These are phyloP conservation scores for Pholiota conissans DNA, from an alignment of 768 basidiomycete genomes.

Conservation along the genomic window DNA sequence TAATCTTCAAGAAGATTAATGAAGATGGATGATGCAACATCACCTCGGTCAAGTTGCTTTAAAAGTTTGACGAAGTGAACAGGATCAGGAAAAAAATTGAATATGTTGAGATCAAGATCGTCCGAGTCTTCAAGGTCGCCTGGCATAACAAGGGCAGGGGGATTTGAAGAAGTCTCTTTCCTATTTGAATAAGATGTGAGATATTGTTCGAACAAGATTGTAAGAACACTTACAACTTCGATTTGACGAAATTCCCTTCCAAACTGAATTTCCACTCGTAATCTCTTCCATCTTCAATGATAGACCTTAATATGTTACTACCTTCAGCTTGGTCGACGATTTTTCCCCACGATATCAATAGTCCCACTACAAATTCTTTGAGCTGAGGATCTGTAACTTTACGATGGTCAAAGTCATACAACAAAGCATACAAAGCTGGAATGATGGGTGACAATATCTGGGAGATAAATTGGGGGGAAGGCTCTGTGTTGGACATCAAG, in stretches of 20 bases:
- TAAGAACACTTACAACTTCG: conserved; percentile 29
- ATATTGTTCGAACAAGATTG: neutral
- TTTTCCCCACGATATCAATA: conserved; percentile 77
- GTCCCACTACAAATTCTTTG: conserved; percentile 55
- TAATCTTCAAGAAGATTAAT: conserved; percentile 74
- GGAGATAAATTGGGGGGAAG: conserved; percentile 68
- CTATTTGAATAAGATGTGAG: conserved; percentile 3
- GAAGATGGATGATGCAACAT: conserved; percentile 74
- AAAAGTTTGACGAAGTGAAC: conserved; percentile 65
- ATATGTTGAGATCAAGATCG: conserved; percentile 51
- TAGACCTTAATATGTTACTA: conserved; percentile 53
- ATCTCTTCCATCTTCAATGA: conserved; percentile 49
- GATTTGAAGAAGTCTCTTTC: conserved; percentile 25
- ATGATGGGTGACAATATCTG: conserved; percentile 68
- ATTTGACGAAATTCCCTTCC: conserved; percentile 48
- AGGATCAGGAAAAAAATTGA: conserved; percentile 79
- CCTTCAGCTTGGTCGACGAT: conserved; percentile 56
- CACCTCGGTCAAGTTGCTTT: conserved; percentile 62
- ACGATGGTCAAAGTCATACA: conserved; percentile 48
- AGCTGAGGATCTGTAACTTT: conserved; percentile 67
- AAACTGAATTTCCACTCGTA: conserved; percentile 57
- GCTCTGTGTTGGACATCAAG: conserved; percentile 75
- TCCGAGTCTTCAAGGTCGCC: conserved; percentile 38
- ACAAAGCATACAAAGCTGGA: conserved; percentile 63
- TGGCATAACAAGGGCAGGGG: conserved; percentile 52